Evolutionary conservation across 371 early-diverging fungal genomes (phyloP), one percentile per base, ranked within the genome.

Genomic region (Conidiobolus incongruus): DNA sequence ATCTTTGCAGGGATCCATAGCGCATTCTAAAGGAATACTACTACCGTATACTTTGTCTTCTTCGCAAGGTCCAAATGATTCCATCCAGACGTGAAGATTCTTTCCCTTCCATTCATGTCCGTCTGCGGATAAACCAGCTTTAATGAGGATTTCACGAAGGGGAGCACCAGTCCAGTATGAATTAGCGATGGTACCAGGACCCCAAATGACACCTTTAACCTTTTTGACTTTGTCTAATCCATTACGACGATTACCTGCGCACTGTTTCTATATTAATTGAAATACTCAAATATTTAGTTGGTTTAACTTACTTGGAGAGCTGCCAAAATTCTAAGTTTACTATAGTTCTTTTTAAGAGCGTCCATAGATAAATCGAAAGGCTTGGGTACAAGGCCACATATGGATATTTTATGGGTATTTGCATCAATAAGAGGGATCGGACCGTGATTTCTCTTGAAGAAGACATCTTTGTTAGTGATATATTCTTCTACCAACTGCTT

Each of bases 221-320:
- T 70, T 68, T 44, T 73, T 76, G 42, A 67, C 59, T 53, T 72
- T 75, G 44, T 79, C 70, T 59, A 80, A 77, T 26, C 83, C 84
- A 46, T 76, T 72, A 16, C 87, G 65, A 34, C 87, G 63, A 45
- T 84, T 85, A 16, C 87, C 87, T 2, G 85, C 82, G 49, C 89
- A 88, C 47, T 68, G 64, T 26, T 76, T 53, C 2, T 73, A 71
- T 1, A 70, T 32, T 32, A 16, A 23, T 17, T 17, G 4, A 2
- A 17, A 20, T n/a, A 15, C 16, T 20, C 2, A 13, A 26, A 24
- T 2, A 4, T 38, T 16, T 13, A 24, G 5, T 22, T 21, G 31
- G 16, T 10, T 10, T 35, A 21, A 24, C 12, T 40, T 47, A 47
- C 47, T 35, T 47, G 47, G 24, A 47, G 21, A 20, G 42, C 47